phyloP scores from a whole-genome alignment of 2,329 filamentous ascomycete species.

The Fusarium continuum region DNA sequence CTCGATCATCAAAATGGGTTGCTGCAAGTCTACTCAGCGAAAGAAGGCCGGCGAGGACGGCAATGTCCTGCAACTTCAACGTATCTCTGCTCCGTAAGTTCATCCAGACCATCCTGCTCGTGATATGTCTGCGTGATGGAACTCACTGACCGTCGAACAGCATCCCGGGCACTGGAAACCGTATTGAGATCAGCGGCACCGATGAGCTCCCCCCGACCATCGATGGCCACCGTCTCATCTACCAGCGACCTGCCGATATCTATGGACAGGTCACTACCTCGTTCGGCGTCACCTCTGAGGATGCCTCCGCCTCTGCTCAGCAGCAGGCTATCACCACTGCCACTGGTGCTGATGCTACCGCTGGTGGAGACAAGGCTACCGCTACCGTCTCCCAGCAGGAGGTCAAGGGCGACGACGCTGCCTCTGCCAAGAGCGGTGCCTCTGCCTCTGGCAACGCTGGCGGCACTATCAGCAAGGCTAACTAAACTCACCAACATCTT shows the following conservation, averaged over 20 bases:
- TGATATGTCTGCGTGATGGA: neutral
- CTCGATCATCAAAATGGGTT: conserved; percentile 1
- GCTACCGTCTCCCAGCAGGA: neutral
- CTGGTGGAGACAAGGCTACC: neutral
- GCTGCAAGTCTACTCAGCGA: conserved; percentile 1
- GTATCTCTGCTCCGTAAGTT: conserved; percentile 8
- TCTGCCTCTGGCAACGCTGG: neutral
- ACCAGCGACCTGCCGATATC: neutral
- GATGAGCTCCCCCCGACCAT: neutral
- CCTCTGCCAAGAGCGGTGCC: neutral
- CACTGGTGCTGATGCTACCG: neutral
- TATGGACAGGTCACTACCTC: neutral
- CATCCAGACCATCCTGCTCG: neutral
- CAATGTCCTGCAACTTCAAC: fast-evolving
- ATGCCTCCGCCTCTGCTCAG: neutral
- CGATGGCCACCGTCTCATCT: neutral
- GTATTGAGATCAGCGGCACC: neutral
- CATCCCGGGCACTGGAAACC: neutral
- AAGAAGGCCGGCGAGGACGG: neutral
- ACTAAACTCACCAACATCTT: neutral
- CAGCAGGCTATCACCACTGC: neutral
- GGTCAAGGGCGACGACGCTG: neutral
- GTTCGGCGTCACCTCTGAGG: neutral
- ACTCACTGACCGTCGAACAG: neutral
- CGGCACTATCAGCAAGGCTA: neutral